These are phyloP conservation scores for Nadsonia starkeyi-henricii DNA, from an alignment of 1,139 yeast genomes.

Conservation along the genomic window DNA sequence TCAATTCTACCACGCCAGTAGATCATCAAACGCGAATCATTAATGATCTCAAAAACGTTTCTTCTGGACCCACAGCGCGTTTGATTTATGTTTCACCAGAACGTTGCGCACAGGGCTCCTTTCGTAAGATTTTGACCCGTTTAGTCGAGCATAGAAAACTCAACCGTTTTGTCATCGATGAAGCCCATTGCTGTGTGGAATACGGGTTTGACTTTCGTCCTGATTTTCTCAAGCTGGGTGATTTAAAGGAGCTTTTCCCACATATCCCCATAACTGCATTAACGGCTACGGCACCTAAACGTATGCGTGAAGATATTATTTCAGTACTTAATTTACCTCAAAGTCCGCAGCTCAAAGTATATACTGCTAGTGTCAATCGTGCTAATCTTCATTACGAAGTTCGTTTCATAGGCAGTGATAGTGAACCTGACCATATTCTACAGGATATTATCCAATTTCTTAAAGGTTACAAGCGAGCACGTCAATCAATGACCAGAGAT, in stretches of 20 bases:
- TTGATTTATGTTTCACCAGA: conserved; percentile 84
- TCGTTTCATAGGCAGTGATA: conserved; percentile 23
- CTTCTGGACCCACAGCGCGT: conserved; percentile 10
- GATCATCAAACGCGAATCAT: conserved; percentile 11
- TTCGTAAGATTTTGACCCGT: conserved; percentile 12
- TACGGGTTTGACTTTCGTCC: conserved; percentile 92
- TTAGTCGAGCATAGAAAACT: conserved; percentile 10
- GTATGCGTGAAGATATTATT: conserved; percentile 15
- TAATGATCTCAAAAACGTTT: conserved; percentile 12
- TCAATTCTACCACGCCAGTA: conserved; percentile 14
- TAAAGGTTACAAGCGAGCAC: conserved; percentile 27
- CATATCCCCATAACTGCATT: conserved; percentile 71
- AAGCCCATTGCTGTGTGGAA: conserved; percentile 83
- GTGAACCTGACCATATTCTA: conserved; percentile 13
- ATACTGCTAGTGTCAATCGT: conserved; percentile 41
- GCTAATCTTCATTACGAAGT: conserved; percentile 69
- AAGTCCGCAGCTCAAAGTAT: conserved; percentile 9
- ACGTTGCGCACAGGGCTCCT: conserved; percentile 17
- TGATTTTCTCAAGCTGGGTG: conserved; percentile 60
- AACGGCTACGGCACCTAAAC: conserved; percentile 59
- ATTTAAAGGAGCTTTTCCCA: conserved; percentile 56
- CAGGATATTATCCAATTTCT: conserved; percentile 40
- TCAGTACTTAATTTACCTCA: conserved; percentile 12
- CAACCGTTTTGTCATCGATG: conserved; percentile 63
- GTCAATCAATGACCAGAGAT: conserved; percentile 7